Evolutionary conservation across 2,329 filamentous ascomycete genomes (phyloP), one percentile per base, ranked within the genome.

Genomic region (Phialophora macrospora): DNA sequence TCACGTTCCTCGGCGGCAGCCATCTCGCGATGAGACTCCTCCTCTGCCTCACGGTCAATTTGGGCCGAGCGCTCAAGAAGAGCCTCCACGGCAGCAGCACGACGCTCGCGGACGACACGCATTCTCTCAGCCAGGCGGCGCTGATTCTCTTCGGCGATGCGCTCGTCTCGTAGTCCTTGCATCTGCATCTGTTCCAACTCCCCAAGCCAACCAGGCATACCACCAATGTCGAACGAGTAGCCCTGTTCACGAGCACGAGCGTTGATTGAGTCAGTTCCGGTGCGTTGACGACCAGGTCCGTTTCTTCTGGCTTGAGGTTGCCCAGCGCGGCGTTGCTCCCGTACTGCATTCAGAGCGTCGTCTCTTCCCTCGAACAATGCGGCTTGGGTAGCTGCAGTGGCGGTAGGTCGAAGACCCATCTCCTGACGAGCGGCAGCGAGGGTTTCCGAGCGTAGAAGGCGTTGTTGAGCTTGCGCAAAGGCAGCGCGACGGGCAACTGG

Each of bases 161-260:
- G 24, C 32, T n/a, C 32, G 28, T 32, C 9, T 7, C 48, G 46
- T 22, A 65, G 38, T 1, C 20, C 66, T 12, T 60, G 22, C 4
- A 55, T 28, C 56, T 65, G 59, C 66, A 68, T 68, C 17, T 11
- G 14, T 55, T 68, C 66, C 55, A 68, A 38, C 41, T 65, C 59
- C 2, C 62, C 66, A 24, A 24, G 5, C 59, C 60, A 68, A 20
- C 66, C 66, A 1, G 38, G 32, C 49, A 57, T 54, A 5, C n/a
- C 32, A 12, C 66, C 66, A 20, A 68, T 62, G 24, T 57, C 41
- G 28, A 68, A 65, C 11, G 20, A 12, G 38, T 51, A 24, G 17
- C 17, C 26, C 32, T 48, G 17, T 55, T 49, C 22, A n/a, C 51
- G 28, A 28, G 32, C 60, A 60, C 38, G 38, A 44, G 38, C 5